Evolutionary conservation across 176 grass and related monocot genomes (phyloP).

Genomic region (Triticum monococcum): DNA sequence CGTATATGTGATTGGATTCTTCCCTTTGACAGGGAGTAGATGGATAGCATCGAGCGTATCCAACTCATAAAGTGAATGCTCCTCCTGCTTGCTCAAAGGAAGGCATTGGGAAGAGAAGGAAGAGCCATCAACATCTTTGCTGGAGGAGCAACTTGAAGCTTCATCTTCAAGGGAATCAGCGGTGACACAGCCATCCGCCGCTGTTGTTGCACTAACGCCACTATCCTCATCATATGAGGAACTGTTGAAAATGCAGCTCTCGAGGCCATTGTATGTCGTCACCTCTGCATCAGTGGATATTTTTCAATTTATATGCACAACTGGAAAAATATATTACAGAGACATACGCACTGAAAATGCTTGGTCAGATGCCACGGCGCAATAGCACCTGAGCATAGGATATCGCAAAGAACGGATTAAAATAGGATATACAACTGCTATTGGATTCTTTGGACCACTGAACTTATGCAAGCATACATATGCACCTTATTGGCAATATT

Average conservation of each 20-base stretch:
- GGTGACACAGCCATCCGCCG: conserved; percentile 54
- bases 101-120: conserved; percentile 75
- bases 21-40: conserved; percentile 67
- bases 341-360: background rate
- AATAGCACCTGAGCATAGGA: background rate
- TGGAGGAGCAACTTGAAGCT: conserved; percentile 86
- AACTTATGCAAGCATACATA: background rate
- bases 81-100: conserved; percentile 53
- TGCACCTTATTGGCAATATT: background rate
- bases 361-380: background rate
- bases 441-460: background rate
- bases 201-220: conserved; percentile 54
- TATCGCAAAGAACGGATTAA: background rate
- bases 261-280: conserved; percentile 79
- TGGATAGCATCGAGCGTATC: conserved; percentile 48
- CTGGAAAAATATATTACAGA: background rate
- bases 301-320: background rate
- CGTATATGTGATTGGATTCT: conserved; percentile 58
- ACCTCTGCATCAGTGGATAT: conserved; percentile 49
- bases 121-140: conserved; percentile 68
- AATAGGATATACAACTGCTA: background rate
- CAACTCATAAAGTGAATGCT: conserved; percentile 55
- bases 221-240: conserved; percentile 78
- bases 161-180: conserved; percentile 84
- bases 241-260: conserved; percentile 80